Percentiles rank a stretch among this genome's conserved stretches.
Conservation (phyloP, 306 rosid genomes). For the Citrullus amarus region DNA sequence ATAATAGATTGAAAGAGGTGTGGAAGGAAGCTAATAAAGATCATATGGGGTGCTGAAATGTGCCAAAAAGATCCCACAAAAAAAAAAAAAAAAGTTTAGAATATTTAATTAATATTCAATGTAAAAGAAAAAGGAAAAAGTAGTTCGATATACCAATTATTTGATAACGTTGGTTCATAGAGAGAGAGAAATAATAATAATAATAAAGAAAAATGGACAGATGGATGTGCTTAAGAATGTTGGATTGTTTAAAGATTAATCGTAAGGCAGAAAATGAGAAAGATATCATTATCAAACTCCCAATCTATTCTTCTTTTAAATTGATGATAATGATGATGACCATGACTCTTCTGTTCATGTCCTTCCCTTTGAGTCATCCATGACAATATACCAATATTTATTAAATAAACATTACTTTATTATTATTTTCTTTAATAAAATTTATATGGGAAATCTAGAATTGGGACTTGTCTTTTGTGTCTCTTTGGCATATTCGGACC, state of each 20-base stretch:
- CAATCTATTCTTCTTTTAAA: background rate
- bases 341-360: background rate
- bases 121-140: background rate
- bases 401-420: no score
- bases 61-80: background rate
- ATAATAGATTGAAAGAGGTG: background rate
- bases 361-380: no score
- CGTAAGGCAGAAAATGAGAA: background rate
- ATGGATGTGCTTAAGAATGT: background rate
- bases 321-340: background rate
- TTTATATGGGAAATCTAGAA: background rate
- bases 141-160: constrained; percentile 1
- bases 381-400: no score
- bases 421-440: no score
- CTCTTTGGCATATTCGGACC: background rate
- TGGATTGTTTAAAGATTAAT: background rate
- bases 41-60: background rate
- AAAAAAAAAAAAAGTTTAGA: background rate
- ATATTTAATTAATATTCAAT: background rate
- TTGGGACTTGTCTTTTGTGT: background rate
- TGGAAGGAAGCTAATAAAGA: background rate
- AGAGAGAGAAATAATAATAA: background rate
- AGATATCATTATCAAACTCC: background rate
- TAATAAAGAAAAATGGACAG: background rate
- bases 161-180: background rate